Evolutionary conservation across 2,329 filamentous ascomycete genomes (phyloP).

Genomic region (Anthostomella pinea): DNA sequence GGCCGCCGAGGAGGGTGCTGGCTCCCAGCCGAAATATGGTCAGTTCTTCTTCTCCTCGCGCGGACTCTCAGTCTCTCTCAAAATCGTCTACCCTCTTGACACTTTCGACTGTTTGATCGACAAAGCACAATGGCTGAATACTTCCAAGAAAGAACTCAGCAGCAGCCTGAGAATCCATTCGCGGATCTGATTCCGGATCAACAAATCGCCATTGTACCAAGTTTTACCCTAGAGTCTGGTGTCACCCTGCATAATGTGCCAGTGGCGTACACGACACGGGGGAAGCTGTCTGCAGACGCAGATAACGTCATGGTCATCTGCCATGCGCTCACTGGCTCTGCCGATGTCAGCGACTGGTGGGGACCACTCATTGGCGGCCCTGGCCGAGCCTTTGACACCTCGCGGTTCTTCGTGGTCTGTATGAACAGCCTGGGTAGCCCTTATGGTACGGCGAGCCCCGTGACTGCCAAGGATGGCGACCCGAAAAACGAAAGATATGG

Average conservation of each 20-base stretch:
- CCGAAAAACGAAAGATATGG: slow-evolving; percentile 74
- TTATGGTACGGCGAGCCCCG: slow-evolving; percentile 83
- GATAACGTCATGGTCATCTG: slow-evolving; percentile 76
- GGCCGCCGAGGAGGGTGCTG: slow-evolving; percentile 18
- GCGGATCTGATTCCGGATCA: slow-evolving; percentile 83
- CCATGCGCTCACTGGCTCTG: slow-evolving; percentile 81
- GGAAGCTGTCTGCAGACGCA: slow-evolving; percentile 54
- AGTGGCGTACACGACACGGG: slow-evolving; percentile 65
- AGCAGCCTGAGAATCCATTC: slow-evolving; percentile 90
- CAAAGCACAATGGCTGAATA: slow-evolving; percentile 57
- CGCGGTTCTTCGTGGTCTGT: slow-evolving; percentile 80
- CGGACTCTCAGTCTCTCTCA: neutral
- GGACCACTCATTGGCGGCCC: slow-evolving; percentile 75
- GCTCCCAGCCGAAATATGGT: slow-evolving; percentile 31
- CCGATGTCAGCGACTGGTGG: slow-evolving; percentile 87
- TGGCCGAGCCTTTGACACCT: slow-evolving; percentile 76
- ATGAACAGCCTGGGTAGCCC: slow-evolving; percentile 84
- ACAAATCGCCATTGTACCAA: slow-evolving; percentile 79
- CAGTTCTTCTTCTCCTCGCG: slow-evolving; percentile 21
- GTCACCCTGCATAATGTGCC: slow-evolving; percentile 75
- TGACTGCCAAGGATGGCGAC: slow-evolving; percentile 84
- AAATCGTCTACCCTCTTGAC: slow-evolving; percentile 1
- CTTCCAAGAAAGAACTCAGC: slow-evolving; percentile 60
- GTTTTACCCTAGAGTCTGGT: slow-evolving; percentile 91
- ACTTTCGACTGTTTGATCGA: slow-evolving; percentile 1